These are phyloP conservation scores for Lachnum nothofagi DNA, from an alignment of 2,329 filamentous ascomycete genomes.

Conservation along the genomic window DNA sequence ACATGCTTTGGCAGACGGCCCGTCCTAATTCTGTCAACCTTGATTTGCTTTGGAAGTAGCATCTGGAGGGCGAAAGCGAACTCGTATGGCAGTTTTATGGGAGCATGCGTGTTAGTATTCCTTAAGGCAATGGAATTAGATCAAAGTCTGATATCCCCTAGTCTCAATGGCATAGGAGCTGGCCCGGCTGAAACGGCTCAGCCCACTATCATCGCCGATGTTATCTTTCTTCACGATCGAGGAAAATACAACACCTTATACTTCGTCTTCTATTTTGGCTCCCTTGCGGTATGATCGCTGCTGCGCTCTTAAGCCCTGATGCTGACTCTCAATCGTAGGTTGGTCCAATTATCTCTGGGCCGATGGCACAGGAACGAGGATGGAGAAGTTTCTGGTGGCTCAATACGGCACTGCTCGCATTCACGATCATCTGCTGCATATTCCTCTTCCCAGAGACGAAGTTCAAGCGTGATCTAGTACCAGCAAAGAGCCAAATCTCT, in stretches of 20 bases:
- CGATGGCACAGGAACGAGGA: slow-evolving; percentile 50
- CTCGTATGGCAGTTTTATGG: slow-evolving; percentile 59
- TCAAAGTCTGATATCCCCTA: slow-evolving; percentile 1
- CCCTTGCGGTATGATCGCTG: slow-evolving; percentile 46
- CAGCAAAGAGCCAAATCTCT: slow-evolving; percentile 6
- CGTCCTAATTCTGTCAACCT: slow-evolving; percentile 40
- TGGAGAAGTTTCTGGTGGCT: slow-evolving; percentile 65
- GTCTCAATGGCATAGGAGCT: slow-evolving; percentile 56
- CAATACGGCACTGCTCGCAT: slow-evolving; percentile 50
- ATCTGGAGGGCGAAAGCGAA: slow-evolving; percentile 52
- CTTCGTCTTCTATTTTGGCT: slow-evolving; percentile 58
- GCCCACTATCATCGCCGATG: slow-evolving; percentile 58
- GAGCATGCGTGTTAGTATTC: slow-evolving; percentile 43
- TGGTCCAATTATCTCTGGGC: slow-evolving; percentile 53
- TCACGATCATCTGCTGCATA: slow-evolving; percentile 47
- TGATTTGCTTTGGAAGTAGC: slow-evolving; percentile 41
- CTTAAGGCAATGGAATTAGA: background rate
- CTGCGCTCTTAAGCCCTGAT: slow-evolving; percentile 2
- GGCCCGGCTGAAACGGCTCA: slow-evolving; percentile 59
- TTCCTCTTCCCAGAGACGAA: slow-evolving; percentile 61
- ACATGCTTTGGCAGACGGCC: slow-evolving; percentile 45
- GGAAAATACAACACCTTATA: slow-evolving; percentile 51
- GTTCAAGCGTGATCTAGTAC: slow-evolving; percentile 42
- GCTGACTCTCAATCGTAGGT: slow-evolving; percentile 31
- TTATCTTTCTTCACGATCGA: slow-evolving; percentile 60